These are phyloP conservation scores for Gaeumannomyces tritici DNA, from an alignment of 2,329 filamentous ascomycete genomes.

Conservation along the genomic window DNA sequence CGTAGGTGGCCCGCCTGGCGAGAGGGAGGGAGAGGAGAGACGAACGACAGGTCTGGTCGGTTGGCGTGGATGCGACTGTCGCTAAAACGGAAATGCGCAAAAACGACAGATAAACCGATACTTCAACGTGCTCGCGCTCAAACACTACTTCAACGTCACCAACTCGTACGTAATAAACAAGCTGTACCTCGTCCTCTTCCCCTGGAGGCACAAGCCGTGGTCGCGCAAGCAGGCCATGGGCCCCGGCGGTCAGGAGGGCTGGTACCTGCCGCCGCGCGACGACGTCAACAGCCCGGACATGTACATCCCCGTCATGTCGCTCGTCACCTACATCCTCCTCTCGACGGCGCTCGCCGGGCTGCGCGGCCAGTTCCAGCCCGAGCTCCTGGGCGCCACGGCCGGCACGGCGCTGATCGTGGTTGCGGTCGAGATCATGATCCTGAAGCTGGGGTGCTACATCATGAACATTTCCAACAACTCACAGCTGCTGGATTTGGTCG, in stretches of 20 bases:
- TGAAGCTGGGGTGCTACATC: constrained; percentile 90
- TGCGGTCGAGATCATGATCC: constrained; percentile 74
- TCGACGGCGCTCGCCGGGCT: constrained; percentile 85
- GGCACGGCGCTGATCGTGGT: constrained; percentile 77
- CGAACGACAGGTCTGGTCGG: no score
- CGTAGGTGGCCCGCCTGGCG: constrained; percentile 38
- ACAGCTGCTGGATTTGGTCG: constrained; percentile 85
- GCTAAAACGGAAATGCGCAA: not conserved
- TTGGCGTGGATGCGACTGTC: not conserved
- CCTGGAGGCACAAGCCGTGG: constrained; percentile 97
- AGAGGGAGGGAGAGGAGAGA: no score
- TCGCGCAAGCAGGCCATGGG: constrained; percentile 76
- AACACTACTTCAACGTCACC: constrained; percentile 99
- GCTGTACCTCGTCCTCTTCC: constrained; percentile 86
- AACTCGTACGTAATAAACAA: constrained; percentile 96
- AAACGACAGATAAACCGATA: constrained; percentile 50
- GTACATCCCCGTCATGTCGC: constrained; percentile 98
- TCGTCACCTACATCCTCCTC: constrained; percentile 94
- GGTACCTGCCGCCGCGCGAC: constrained; percentile 85
- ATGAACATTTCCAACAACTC: constrained; percentile 89
- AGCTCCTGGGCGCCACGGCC: constrained; percentile 83
- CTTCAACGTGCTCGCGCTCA: constrained; percentile 79
- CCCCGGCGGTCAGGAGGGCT: constrained; percentile 58
- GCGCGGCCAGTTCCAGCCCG: constrained; percentile 84
- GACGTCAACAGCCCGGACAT: constrained; percentile 98